Percentiles rank a stretch among this genome's conserved stretches.
These are phyloP conservation scores for Madurella fahalii DNA, from an alignment of 2,329 filamentous ascomycete genomes.

Conservation along the genomic window DNA sequence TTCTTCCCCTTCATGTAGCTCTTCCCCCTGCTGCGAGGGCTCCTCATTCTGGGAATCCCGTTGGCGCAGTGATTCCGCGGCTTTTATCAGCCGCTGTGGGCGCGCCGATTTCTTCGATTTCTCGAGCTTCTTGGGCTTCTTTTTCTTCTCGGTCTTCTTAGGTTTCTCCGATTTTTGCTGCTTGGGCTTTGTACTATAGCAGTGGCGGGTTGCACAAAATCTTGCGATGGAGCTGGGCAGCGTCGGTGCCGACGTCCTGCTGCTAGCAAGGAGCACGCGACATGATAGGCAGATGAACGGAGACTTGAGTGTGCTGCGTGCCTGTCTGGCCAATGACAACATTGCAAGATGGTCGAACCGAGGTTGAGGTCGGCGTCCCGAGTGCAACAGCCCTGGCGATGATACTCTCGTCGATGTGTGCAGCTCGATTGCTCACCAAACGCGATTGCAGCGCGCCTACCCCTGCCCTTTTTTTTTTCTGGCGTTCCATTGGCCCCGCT, in stretches of 20 bases:
- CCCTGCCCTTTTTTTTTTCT: no score
- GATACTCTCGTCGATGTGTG: no score
- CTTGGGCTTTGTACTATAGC: constrained; percentile 4
- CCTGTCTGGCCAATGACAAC: constrained; percentile 19
- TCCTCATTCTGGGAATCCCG: no score
- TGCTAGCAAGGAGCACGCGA: constrained; percentile 13
- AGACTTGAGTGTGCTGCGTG: constrained; percentile 9
- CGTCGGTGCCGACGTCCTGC: neutral
- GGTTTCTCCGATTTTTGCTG: neutral
- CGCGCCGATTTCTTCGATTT: no score
- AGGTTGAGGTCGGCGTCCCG: neutral
- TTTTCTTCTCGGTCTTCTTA: constrained; percentile 1
- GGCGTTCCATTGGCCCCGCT: no score
- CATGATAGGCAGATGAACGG: constrained; percentile 23
- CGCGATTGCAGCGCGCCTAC: no score
- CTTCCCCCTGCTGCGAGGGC: no score
- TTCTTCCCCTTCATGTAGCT: no score
- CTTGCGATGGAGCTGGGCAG: constrained; percentile 5
- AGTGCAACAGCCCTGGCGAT: neutral
- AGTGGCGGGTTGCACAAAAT: constrained; percentile 12
- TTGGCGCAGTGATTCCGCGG: no score
- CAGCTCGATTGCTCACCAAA: no score
- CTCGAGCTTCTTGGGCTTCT: neutral
- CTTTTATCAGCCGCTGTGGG: no score
- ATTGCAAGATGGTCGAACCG: constrained; percentile 8